Evolutionary conservation across 2,329 filamentous ascomycete genomes (phyloP).

Genomic region (Fusarium sp.): DNA sequence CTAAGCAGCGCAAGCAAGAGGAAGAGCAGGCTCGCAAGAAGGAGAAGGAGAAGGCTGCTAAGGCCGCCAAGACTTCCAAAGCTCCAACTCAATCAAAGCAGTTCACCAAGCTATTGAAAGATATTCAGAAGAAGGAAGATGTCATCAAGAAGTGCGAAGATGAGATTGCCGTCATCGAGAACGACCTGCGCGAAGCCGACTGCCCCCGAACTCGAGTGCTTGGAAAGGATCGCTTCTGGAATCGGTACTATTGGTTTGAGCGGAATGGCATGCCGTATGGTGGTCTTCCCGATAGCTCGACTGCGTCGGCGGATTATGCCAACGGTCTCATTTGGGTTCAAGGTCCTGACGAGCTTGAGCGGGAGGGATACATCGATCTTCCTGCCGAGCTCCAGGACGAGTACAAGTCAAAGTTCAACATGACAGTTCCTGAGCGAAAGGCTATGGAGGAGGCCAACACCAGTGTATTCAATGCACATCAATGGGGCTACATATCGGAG

Average conservation of each 20-base stretch:
- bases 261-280: slow-evolving; percentile 97
- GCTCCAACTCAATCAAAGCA: slow-evolving; percentile 85
- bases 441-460: slow-evolving; percentile 86
- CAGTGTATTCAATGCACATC: slow-evolving; percentile 78
- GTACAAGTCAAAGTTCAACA: slow-evolving; percentile 81
- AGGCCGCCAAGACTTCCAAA: slow-evolving; percentile 72
- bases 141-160: slow-evolving; percentile 85
- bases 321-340: slow-evolving; percentile 98
- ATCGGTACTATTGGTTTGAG: slow-evolving; percentile 99
- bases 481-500: slow-evolving; percentile 95
- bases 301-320: slow-evolving; percentile 86
- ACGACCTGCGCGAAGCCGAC: slow-evolving; percentile 93
- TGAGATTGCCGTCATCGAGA: slow-evolving; percentile 86
- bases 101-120: slow-evolving; percentile 87
- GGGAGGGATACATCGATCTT: slow-evolving; percentile 87
- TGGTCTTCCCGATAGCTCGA: slow-evolving; percentile 89
- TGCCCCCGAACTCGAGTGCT: slow-evolving; percentile 90
- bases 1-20: slow-evolving; percentile 83
- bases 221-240: slow-evolving; percentile 97
- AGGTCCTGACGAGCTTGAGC: slow-evolving; percentile 90
- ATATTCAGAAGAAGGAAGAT: slow-evolving; percentile 89
- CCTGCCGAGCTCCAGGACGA: slow-evolving; percentile 77
- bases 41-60: slow-evolving; percentile 73
- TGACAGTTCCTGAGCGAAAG: slow-evolving; percentile 89
- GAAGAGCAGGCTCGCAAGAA: slow-evolving; percentile 74